phyloP scores from a whole-genome alignment of 306 rosid species.

The Ziziphus jujuba region DNA sequence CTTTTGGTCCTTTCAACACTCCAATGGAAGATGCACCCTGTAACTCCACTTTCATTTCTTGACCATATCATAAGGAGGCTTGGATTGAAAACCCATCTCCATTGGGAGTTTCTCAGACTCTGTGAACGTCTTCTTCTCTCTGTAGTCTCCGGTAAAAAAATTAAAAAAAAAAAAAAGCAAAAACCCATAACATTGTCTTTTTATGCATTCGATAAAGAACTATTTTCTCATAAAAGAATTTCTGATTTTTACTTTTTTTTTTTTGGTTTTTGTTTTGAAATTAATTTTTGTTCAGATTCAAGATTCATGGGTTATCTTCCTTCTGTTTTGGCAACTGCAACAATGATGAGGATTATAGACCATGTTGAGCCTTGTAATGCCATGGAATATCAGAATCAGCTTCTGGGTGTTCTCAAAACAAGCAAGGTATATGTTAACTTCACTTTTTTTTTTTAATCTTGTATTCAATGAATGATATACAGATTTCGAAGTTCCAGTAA shows the following conservation, averaged over 20 bases:
- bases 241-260: conserved; percentile 1
- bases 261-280: background rate
- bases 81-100: conserved; percentile 66
- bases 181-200: too few species aligned
- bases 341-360: conserved; percentile 77
- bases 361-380: conserved; percentile 62
- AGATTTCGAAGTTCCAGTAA: background rate
- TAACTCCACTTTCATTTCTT: conserved; percentile 80
- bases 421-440: conserved; percentile 57
- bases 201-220: too few species aligned
- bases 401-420: conserved; percentile 66
- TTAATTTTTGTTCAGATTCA: conserved; percentile 50
- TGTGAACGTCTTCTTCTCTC: conserved; percentile 77
- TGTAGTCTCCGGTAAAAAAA: conserved; percentile 58
- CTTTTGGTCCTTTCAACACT: conserved; percentile 71
- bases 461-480: background rate
- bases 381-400: conserved; percentile 60
- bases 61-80: conserved; percentile 75
- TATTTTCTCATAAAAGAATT: background rate
- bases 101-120: conserved; percentile 68
- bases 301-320: conserved; percentile 80
- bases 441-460: too few species aligned
- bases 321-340: conserved; percentile 87
- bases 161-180: background rate
- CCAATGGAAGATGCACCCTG: conserved; percentile 95